Evolutionary conservation across 768 basidiomycete genomes (phyloP).

Genomic region (Tulasnella calospora): DNA sequence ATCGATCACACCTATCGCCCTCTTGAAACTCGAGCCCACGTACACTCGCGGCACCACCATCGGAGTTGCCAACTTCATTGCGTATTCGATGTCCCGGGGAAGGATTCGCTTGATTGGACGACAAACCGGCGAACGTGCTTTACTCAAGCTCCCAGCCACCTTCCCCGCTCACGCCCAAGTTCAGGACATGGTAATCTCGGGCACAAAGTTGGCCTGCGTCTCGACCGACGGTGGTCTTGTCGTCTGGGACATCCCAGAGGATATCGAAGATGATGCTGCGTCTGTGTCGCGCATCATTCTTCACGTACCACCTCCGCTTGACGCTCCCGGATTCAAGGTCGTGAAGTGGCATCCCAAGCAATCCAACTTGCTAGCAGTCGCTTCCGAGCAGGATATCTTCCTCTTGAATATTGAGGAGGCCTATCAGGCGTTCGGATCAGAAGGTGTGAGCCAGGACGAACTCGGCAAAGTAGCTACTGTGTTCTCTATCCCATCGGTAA

Average conservation of each 20-base stretch:
- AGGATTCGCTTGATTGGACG: conserved; percentile 85
- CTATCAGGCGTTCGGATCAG: conserved; percentile 54
- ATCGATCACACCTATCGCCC: conserved; percentile 84
- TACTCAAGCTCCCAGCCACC: conserved; percentile 60
- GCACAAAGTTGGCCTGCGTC: conserved; percentile 76
- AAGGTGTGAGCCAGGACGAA: conserved; percentile 63
- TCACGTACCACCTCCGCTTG: conserved; percentile 39
- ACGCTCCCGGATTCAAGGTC: conserved; percentile 67
- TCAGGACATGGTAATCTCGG: conserved; percentile 80
- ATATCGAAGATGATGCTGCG: conserved; percentile 84
- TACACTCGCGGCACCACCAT: conserved; percentile 85
- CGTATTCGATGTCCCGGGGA: conserved; percentile 87
- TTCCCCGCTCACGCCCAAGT: conserved; percentile 63
- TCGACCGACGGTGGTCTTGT: conserved; percentile 87
- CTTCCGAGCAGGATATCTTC: conserved; percentile 69
- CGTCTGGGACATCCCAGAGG: conserved; percentile 78
- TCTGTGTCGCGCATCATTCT: conserved; percentile 36
- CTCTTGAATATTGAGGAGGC: conserved; percentile 66
- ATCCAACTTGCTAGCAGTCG: conserved; percentile 73
- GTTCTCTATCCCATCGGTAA: conserved; percentile 65
- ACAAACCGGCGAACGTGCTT: conserved; percentile 79
- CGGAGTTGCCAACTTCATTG: conserved; percentile 88
- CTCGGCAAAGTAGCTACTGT: conserved; percentile 63
- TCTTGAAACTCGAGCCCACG: conserved; percentile 78
- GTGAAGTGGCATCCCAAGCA: conserved; percentile 90